Evolutionary conservation across 2,329 filamentous ascomycete genomes (phyloP).

Genomic region (Ploettnerulaceae sp.): DNA sequence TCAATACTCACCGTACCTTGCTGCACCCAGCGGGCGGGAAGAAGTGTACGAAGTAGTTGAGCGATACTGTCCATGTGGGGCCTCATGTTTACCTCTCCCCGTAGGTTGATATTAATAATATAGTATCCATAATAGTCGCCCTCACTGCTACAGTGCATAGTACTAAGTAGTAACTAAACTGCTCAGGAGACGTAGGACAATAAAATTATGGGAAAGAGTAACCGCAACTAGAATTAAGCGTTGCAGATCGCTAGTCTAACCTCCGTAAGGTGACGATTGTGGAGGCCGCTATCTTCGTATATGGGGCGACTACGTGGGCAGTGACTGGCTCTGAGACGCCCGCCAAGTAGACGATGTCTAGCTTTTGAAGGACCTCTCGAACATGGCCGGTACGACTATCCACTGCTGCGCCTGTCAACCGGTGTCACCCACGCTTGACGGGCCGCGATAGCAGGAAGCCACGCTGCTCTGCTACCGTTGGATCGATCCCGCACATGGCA

Average conservation of each 20-base stretch:
- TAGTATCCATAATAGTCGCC: no score
- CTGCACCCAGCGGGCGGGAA: slow-evolving; percentile 4
- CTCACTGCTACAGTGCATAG: background rate
- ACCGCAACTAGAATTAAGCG: slow-evolving; percentile 16
- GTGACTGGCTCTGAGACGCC: slow-evolving; percentile 7
- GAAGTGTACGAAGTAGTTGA: no score
- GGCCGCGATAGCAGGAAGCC: slow-evolving; percentile 18
- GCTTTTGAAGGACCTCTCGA: slow-evolving; percentile 16
- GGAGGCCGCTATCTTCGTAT: background rate
- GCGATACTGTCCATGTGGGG: no score
- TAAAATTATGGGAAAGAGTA: slow-evolving; percentile 6
- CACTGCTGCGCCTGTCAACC: no score
- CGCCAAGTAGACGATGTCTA: background rate
- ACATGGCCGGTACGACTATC: slow-evolving; percentile 20
- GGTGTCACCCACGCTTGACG: slow-evolving; percentile 26
- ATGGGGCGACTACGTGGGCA: background rate
- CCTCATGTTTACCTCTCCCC: no score
- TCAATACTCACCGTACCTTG: slow-evolving; percentile 4
- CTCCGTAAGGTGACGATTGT: slow-evolving; percentile 3
- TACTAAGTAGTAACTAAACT: background rate
- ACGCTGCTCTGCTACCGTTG: slow-evolving; percentile 17
- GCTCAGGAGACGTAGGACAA: slow-evolving; percentile 1
- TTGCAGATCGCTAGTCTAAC: slow-evolving; percentile 19
- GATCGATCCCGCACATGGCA: slow-evolving; percentile 21
- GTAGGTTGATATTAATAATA: no score